Evolutionary conservation across 176 grass and related monocot species (phyloP), one percentile per base, ranked within the genome.

Genomic region (Oryza nivara): DNA sequence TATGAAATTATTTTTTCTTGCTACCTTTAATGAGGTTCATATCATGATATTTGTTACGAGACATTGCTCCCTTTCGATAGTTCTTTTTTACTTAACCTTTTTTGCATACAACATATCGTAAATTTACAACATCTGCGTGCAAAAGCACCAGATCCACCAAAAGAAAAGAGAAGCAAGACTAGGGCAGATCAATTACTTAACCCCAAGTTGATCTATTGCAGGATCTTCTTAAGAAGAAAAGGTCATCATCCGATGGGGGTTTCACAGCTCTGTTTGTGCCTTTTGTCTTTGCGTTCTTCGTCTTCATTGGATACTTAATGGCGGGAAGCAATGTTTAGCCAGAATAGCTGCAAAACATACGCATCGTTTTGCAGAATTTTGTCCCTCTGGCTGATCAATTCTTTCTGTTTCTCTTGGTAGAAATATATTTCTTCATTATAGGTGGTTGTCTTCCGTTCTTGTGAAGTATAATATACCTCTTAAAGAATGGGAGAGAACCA

Each of bases 301-400:
- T 88, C 13, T 14, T 90, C 68, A 36, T 89, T 64, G 93, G 96
- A 68, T 93, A 93, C 85, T 69, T 75, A 73, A 77, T 79, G 69
- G 82, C 70, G 5, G 86, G 65, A 79, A 68, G 51, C 80, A 80
- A 70, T 26, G 70, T 48, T 71, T 91, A 91, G 70, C 74, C 56
- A 51, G 14, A 68, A 60, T 46, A 7, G 14, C 3, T 48, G 17
- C 30, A 65, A 65, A 2, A 36, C 14, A 28, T 25, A 58, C 65
- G 56, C 28, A 51, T 49, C n/a, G 6, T 67, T 86, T 79, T 52
- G 69, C 75, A 10, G 69, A 6, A 72, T 43, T 38, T 60, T 38
- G 13, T 51, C 63, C 69, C 45, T 73, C 48, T 35, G 46, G 78
- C 47, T 54, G 34, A 22, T 68, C 78, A 6, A 4, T 58, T 40